A percentile compares a stretch with the other conserved stretches of the same genome.
Evolutionary conservation across 768 basidiomycete genomes (phyloP).

Genomic region (Lenzites betulinus): DNA sequence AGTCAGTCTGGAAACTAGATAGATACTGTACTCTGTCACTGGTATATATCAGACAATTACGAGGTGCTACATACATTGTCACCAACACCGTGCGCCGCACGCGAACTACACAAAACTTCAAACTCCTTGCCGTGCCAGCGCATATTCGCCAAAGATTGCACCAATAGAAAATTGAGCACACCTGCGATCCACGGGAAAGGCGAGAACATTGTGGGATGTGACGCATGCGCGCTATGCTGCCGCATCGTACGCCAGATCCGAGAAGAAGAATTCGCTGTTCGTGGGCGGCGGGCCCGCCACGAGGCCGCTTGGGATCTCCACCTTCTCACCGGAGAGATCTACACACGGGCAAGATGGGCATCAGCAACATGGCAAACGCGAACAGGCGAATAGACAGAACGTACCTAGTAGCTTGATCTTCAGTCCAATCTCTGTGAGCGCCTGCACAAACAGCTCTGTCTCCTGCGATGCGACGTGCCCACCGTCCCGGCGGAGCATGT

Average conservation of each 20-base stretch:
- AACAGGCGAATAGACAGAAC: slow-evolving; percentile 27
- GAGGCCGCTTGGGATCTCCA: slow-evolving; percentile 84
- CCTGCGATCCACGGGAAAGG: background rate
- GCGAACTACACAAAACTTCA: background rate
- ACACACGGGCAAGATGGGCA: slow-evolving; percentile 1
- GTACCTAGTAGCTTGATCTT: slow-evolving; percentile 87
- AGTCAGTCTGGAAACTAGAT: background rate
- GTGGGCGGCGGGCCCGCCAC: slow-evolving; percentile 76
- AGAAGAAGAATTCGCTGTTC: slow-evolving; percentile 86
- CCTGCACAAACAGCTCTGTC: slow-evolving; percentile 83
- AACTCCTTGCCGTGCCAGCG: background rate
- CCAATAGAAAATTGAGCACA: background rate
- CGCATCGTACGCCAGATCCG: slow-evolving; percentile 48
- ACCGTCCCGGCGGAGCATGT: slow-evolving; percentile 80
- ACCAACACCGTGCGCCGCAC: background rate
- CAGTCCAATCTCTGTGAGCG: slow-evolving; percentile 86
- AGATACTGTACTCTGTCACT: background rate
- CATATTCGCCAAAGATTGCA: background rate
- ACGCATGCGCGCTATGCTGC: background rate
- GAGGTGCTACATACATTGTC: slow-evolving; percentile 7
- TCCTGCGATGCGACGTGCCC: slow-evolving; percentile 84
- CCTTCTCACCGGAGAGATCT: slow-evolving; percentile 89
- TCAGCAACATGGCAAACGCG: background rate
- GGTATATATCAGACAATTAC: slow-evolving; percentile 4
- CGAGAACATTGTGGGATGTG: too few species aligned